Percentiles rank a stretch among this genome's conserved stretches.
These are phyloP conservation scores for Zizania latifolia DNA, from an alignment of 176 grass and related monocot species.

Conservation along the genomic window DNA sequence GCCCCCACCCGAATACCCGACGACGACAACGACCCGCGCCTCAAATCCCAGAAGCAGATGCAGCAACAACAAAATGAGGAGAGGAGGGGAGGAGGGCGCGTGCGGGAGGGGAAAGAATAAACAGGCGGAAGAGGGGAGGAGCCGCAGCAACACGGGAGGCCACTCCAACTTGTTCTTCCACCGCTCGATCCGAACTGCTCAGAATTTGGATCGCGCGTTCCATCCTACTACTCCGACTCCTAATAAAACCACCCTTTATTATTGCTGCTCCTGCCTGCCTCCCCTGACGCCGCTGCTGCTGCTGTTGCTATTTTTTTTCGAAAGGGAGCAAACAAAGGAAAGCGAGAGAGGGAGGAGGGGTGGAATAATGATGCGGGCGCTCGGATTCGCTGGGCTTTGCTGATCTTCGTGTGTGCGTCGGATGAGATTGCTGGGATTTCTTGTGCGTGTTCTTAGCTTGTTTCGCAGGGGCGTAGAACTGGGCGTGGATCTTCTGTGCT, in stretches of 20 bases:
- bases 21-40: too few species aligned
- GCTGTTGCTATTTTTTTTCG: slow-evolving; percentile 5
- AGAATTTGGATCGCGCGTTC: slow-evolving; percentile 46
- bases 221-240: slow-evolving; percentile 26
- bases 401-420: slow-evolving; percentile 11
- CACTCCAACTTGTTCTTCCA: background rate
- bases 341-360: background rate
- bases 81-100: too few species aligned
- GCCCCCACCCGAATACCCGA: too few species aligned
- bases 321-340: background rate
- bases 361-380: slow-evolving; percentile 13
- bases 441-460: background rate
- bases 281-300: background rate
- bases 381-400: background rate
- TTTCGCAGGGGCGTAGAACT: slow-evolving; percentile 39
- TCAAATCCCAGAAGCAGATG: too few species aligned
- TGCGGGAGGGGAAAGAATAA: slow-evolving; percentile 25
- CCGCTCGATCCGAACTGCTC: slow-evolving; percentile 33
- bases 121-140: background rate
- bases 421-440: background rate
- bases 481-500: slow-evolving; percentile 27
- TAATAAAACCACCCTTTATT: slow-evolving; percentile 64
- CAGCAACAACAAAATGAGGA: too few species aligned
- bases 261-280: too few species aligned
- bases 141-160: slow-evolving; percentile 35